Evolutionary conservation across 2,329 filamentous ascomycete genomes (phyloP), one percentile per base, ranked within the genome.

Genomic region (Apiospora aurea): DNA sequence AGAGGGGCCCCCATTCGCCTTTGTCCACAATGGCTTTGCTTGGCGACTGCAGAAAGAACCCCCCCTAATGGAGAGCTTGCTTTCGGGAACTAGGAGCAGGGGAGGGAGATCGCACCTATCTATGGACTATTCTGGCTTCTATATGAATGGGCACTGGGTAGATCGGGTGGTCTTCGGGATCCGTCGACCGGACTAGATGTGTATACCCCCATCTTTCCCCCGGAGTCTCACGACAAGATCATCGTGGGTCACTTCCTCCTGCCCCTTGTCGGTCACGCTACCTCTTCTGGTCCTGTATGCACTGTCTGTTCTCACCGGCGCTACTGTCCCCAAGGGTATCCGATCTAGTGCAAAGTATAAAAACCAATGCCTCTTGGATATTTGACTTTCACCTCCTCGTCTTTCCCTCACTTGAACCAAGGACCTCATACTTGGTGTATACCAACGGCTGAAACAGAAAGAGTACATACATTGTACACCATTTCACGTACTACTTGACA

Each of bases 321-420:
- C 57, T 41, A 64, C 29, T 64, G 18, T 18, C 53, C 51, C 53
- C 26, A 18, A 61, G 26, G 53, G 57, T 64, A 41, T n/a, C 57
- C 34, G 29, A 64, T 64, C 57, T 64, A 64, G 57, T 64, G 57
- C 57, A 64, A 64, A 64, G 57, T 41, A 64, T 64, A 64, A 64
- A 64, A 64, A 18, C 34, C 21, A 18, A 64, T 21, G 29, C 2
- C 57, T 41, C 57, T 34, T 64, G 34, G 34, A 41, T 64, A 41
- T 18, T 41, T 64, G 57, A 64, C 57, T 41, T 64, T 41, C 57
- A 41, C 34, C 57, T 64, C 18, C 57, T n/a, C 8, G 34, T 64
- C 57, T 21, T 41, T 64, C 18, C 29, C 34, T 64, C 57, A 41
- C 57, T 41, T 24, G 21, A 38, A 4, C 2, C 10, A 38, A 64